These are phyloP conservation scores for Tripidium arundinaceum DNA, from an alignment of 202 grass and related monocot genomes.

Conservation along the genomic window DNA sequence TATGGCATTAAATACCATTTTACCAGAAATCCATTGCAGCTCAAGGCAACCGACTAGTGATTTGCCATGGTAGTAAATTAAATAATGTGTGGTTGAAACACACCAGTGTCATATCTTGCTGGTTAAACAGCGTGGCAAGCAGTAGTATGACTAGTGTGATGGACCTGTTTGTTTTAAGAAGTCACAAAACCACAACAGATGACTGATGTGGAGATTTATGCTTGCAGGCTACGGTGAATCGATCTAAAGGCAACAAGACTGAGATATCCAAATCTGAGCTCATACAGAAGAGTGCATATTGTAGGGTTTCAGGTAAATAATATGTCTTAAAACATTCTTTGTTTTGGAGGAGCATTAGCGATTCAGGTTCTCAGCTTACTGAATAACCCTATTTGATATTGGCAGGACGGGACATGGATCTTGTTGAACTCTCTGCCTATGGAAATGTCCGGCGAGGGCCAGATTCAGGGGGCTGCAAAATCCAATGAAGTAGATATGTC, in stretches of 20 bases:
- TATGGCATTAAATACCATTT: background rate
- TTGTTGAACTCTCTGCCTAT: constrained; percentile 89
- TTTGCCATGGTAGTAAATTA: background rate
- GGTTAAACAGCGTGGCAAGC: background rate
- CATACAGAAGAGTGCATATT: constrained; percentile 89
- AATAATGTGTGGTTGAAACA: background rate
- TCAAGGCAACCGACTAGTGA: background rate
- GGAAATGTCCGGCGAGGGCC: constrained; percentile 73
- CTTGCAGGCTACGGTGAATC: constrained; percentile 82
- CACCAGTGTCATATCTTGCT: background rate
- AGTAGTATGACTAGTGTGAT: constrained; percentile 10
- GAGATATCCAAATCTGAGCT: constrained; percentile 91
- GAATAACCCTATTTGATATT: constrained; percentile 23
- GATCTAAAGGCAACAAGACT: constrained; percentile 92
- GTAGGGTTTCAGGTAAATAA: constrained; percentile 83
- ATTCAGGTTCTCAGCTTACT: constrained; percentile 3
- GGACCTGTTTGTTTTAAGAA: background rate
- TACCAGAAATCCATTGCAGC: background rate
- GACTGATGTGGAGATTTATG: constrained; percentile 18
- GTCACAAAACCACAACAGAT: background rate
- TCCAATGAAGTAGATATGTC: constrained; percentile 57
- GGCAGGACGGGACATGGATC: constrained; percentile 90
- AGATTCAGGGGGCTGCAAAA: constrained; percentile 85
- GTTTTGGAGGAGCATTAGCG: constrained; percentile 10
- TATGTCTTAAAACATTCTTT: background rate